phyloP scores from a whole-genome alignment of 371 early-diverging fungal species.

The Dinochytrium kinnereticum region DNA sequence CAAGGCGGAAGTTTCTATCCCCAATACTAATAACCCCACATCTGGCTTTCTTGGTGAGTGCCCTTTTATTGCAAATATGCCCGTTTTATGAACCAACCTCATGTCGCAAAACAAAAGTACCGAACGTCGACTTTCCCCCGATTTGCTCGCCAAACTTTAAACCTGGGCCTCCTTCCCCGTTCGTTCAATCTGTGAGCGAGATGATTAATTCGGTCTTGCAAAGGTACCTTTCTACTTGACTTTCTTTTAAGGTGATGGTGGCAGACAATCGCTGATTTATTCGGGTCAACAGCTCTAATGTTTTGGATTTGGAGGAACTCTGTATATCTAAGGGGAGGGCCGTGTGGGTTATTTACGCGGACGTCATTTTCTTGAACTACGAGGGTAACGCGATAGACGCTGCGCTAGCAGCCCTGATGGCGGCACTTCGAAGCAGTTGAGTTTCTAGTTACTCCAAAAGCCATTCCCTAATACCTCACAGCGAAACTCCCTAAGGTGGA shows the following conservation, averaged over 20 bases:
- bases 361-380: conserved; percentile 87
- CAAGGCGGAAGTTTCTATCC: conserved; percentile 93
- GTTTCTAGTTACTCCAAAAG: conserved; percentile 10
- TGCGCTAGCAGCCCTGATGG: conserved; percentile 73
- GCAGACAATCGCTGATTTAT: too few relatives aligned
- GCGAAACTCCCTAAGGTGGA: conserved; percentile 70
- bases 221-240: conserved; percentile 49
- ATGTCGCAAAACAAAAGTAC: too few relatives aligned
- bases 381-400: conserved; percentile 94
- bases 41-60: conserved; percentile 79
- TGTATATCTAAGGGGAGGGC: conserved; percentile 85
- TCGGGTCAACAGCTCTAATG: conserved; percentile 48
- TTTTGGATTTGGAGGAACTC: conserved; percentile 73
- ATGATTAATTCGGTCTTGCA: conserved; percentile 71
- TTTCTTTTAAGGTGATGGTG: too few relatives aligned
- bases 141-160: conserved; percentile 82
- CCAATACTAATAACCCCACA: conserved; percentile 56
- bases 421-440: conserved; percentile 75
- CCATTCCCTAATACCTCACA: conserved; percentile 34
- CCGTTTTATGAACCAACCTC: neutral
- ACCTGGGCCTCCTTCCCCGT: conserved; percentile 87
- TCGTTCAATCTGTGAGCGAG: conserved; percentile 84
- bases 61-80: neutral
- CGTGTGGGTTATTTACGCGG: conserved; percentile 89
- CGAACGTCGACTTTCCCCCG: conserved; percentile 90